Evolutionary conservation across 345 rosid genomes (phyloP), one percentile per base, ranked within the genome.

Genomic region (Eucalyptus lansdowneana): DNA sequence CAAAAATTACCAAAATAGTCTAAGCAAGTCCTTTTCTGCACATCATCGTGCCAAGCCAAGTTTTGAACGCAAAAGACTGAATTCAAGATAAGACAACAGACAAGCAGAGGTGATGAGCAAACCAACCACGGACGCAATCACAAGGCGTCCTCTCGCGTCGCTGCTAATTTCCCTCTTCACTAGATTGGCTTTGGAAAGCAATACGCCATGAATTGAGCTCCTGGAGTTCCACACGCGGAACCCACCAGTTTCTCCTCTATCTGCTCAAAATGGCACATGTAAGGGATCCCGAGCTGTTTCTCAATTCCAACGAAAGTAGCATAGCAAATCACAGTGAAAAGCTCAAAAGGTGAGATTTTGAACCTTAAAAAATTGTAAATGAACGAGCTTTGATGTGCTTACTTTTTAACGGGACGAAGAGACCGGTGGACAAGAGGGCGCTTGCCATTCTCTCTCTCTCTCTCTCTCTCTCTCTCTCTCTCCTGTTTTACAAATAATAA

Each of bases 71-170:
- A 50, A 80, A 56, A 29, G 14, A 34, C 7, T 22, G 44, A 50
- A 5, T 86, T 86, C 65, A 31, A 86, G 37, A 10, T n/a, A 80
- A 34, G 19, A 53, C 69, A 88, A 11, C 29, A 54, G 53, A 58
- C 27, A n/a, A 10, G 34, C 2, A 44, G 7, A 50, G 86, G 37
- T 44, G 72, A 90, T 44, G 88, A 50, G 56, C 80, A 29, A 31
- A 90, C 85, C 80, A 86, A 95, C 96, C 96, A 92, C 91, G 56
- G 96, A 94, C 9, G 91, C 89, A 89, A 94, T 88, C 17, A 91
- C 86, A 60, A 89, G 34, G 42, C 90, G 83, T 62, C 91, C 88
- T 44, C 91, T 88, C 29, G 88, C 40, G 31, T 47, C 76, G 85
- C 87, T 87, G 65, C 83, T 80, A 80, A 13, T 60, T 69, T 88